A percentile compares a stretch with the other conserved stretches of the same genome.
Evolutionary conservation across 2,329 filamentous ascomycete genomes (phyloP).

Genomic region (Talaromyces sp.): DNA sequence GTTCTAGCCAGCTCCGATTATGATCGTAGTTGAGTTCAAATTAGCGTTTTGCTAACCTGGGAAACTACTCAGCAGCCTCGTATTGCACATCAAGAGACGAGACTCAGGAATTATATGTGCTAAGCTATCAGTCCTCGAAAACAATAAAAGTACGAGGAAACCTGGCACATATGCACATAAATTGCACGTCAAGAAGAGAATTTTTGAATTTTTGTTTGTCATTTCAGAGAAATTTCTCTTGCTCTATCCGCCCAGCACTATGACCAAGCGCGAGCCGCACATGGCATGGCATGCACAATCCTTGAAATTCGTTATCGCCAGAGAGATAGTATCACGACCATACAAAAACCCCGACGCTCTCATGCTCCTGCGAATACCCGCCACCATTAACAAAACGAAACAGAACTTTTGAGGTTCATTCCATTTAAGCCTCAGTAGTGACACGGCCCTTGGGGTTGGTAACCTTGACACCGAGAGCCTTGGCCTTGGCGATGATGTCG

Average conservation of each 20-base stretch:
- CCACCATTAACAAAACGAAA: constrained; percentile 25
- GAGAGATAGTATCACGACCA: constrained; percentile 30
- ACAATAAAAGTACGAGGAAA: too few relatives aligned
- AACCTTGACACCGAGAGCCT: constrained; percentile 99
- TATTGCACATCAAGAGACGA: too few relatives aligned
- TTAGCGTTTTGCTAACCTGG: too few relatives aligned
- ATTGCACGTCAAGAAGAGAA: constrained; percentile 39
- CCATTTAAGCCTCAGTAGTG: constrained; percentile 78
- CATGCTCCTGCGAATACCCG: constrained; percentile 23
- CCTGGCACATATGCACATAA: not conserved
- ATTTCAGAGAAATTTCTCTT: constrained; percentile 51
- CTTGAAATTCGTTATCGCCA: constrained; percentile 36
- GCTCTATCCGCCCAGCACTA: constrained; percentile 52
- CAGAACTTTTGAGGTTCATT: constrained; percentile 52
- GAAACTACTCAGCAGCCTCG: not conserved
- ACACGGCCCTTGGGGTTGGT: constrained; percentile 99
- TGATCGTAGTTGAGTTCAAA: too few relatives aligned
- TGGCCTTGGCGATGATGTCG: constrained; percentile 95
- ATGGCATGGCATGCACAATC: constrained; percentile 33
- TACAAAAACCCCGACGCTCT: constrained; percentile 31
- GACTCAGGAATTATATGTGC: too few relatives aligned
- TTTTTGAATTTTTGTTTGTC: constrained; percentile 39
- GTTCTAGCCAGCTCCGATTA: too few relatives aligned
- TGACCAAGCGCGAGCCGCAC: constrained; percentile 29
- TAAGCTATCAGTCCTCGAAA: too few relatives aligned